Base-by-base conservation (phyloP, 345 rosid genomes). In the Syzygium aqueum region DNA sequence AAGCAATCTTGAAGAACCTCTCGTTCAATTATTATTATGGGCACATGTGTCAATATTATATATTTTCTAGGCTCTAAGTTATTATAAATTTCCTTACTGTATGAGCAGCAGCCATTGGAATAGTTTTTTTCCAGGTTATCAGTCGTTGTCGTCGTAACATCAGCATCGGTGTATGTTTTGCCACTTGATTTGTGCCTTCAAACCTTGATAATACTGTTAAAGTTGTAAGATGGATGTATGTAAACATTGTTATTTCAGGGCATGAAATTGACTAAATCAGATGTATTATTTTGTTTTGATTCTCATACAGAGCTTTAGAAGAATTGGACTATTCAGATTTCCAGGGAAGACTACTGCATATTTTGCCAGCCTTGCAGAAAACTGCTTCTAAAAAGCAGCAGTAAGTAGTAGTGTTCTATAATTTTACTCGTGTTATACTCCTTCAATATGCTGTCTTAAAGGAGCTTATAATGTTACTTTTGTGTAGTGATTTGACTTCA, bases 321-420 rank as follows among this genome's bases (percentile, higher is more conserved):
- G 94, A 92, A 87, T 88, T 94, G 86, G 95, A 97, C 92, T 92
- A 92, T 82, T 91, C 96, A 87, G 92, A 87, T 90, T 97, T 97
- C 88, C 99, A 96, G 90, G 99, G 98, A 6, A 94, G 99, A 88
- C 90, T 97, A 90, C 87, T 97, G 93, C 99, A 97, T 92, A 92
- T 97, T 84, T 86, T 96, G 95, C 97, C 94, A 77, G 94, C 98
- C 57, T 92, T 93, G 90, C 92, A 87, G 88, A 95, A 93, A 77
- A 77, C 80, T 54, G 56, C 90, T 21, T 86, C 94, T 83, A 91
- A 92, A 73, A 94, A 93, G 86, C 93, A 89, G 91, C 92, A 88
- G 99, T 96, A 86, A 91, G 94, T 90, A 77, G 16, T 73, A 61
- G 73, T 13, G 5, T 27, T 61, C 53, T 21, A 87, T 25, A 56